Evolutionary conservation across 176 grass and related monocot genomes (phyloP).

Genomic region (Aegilops sharonensis): DNA sequence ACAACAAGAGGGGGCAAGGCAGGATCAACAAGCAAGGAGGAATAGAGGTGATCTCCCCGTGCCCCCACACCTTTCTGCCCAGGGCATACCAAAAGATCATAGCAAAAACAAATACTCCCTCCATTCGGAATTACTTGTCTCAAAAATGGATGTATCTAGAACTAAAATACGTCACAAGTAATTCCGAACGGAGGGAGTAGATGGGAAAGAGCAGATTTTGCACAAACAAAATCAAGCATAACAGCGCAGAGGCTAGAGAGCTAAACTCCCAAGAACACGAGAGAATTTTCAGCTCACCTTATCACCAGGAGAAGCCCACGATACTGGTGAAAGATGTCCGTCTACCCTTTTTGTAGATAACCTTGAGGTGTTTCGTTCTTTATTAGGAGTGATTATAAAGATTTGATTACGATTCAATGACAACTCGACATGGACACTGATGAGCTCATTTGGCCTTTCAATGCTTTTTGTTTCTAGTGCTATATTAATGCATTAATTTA

Average conservation of each 20-base stretch:
- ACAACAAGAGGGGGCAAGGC: neutral
- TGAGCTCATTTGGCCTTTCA: neutral
- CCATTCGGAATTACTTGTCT: too few species aligned
- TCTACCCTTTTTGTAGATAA: neutral
- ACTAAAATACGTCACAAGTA: too few species aligned
- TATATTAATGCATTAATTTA: conserved; percentile 18
- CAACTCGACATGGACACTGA: neutral
- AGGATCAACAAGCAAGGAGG: conserved; percentile 21
- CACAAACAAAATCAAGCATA: conserved; percentile 15
- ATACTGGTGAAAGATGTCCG: conserved; percentile 6
- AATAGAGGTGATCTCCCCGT: neutral
- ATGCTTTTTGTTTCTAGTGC: conserved; percentile 15
- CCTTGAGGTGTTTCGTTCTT: neutral
- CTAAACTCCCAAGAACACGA: conserved; percentile 32
- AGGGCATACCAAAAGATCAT: neutral
- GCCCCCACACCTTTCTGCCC: neutral
- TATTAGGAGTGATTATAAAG: conserved; percentile 9
- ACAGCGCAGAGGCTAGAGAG: neutral
- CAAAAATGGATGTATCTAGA: too few species aligned
- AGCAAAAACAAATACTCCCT: neutral
- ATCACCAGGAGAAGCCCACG: conserved; percentile 35
- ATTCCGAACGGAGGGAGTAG: too few species aligned
- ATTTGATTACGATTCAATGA: conserved; percentile 24
- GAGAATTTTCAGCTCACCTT: conserved; percentile 41
- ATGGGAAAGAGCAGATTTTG: neutral